These are phyloP conservation scores for Cenococcum geophilum DNA, from an alignment of 495 filamentous ascomycete species.

Conservation along the genomic window DNA sequence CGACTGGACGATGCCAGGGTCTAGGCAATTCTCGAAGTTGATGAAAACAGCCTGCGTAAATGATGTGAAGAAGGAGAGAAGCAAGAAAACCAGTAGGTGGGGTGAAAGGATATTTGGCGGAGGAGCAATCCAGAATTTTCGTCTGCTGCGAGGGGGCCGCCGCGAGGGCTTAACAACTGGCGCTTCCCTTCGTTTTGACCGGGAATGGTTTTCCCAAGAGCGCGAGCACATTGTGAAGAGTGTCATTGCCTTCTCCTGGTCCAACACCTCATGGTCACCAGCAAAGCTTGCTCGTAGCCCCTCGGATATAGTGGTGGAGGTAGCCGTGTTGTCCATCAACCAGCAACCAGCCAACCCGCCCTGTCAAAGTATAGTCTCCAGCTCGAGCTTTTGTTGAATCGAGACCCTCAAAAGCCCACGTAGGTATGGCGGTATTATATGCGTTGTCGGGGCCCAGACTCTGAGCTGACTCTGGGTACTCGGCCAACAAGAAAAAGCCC, in stretches of 20 bases:
- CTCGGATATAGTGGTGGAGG: background rate
- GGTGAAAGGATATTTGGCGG: background rate
- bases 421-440: background rate
- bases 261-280: background rate
- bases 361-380: background rate
- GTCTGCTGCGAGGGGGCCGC: slow-evolving; percentile 5
- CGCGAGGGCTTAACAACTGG: background rate
- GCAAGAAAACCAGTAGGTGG: slow-evolving; percentile 13
- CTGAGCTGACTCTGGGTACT: background rate
- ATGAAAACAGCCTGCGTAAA: slow-evolving; percentile 52
- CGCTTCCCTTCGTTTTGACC: background rate
- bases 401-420: background rate
- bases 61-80: slow-evolving; percentile 16
- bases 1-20: slow-evolving; percentile 50
- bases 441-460: background rate
- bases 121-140: slow-evolving; percentile 11
- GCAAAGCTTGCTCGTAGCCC: background rate
- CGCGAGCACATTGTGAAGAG: background rate
- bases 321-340: background rate
- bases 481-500: background rate
- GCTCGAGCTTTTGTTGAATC: background rate
- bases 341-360: background rate
- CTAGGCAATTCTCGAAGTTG: slow-evolving; percentile 78
- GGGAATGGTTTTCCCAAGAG: background rate
- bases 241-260: background rate